A percentile compares a stretch with the other conserved stretches of the same genome.
Conservation (phyloP, 2,329 filamentous ascomycete species). For the Clarireedia homoeocarpa region DNA sequence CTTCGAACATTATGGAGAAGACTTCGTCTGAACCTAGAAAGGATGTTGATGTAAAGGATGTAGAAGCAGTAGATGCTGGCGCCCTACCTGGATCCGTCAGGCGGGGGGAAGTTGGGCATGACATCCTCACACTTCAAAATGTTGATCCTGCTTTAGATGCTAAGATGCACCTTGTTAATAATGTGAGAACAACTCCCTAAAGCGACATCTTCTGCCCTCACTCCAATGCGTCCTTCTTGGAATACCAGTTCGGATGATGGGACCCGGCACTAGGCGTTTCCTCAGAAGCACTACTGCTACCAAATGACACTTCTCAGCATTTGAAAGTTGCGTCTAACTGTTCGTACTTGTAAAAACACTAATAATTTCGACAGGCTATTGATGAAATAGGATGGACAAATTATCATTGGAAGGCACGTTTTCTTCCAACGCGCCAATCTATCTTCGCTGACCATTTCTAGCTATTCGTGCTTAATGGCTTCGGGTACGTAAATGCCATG, state of each 20-base stretch:
- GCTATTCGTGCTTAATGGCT: constrained; percentile 52
- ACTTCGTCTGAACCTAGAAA: background rate
- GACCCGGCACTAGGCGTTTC: background rate
- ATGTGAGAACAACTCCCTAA: constrained; percentile 37
- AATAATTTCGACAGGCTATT: constrained; percentile 32
- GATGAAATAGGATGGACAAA: constrained; percentile 45
- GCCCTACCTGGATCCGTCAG: background rate
- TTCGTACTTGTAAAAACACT: background rate
- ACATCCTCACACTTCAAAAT: constrained; percentile 49
- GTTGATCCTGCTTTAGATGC: constrained; percentile 53
- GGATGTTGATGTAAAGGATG: constrained; percentile 10
- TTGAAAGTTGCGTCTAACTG: background rate
- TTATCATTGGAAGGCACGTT: constrained; percentile 42
- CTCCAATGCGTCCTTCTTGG: background rate
- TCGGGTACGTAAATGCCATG: constrained; percentile 37
- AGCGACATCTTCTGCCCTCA: background rate
- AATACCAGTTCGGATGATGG: background rate
- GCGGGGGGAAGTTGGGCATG: constrained; percentile 23
- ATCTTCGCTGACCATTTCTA: constrained; percentile 1
- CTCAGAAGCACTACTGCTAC: background rate
- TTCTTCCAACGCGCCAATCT: background rate
- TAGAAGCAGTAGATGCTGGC: constrained; percentile 5
- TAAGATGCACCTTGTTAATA: constrained; percentile 64
- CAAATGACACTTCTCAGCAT: background rate
- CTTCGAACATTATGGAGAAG: background rate